A percentile compares a stretch with the other conserved stretches of the same genome.
These are phyloP conservation scores for Quillaja saponaria DNA, from an alignment of 306 rosid genomes.

Conservation along the genomic window DNA sequence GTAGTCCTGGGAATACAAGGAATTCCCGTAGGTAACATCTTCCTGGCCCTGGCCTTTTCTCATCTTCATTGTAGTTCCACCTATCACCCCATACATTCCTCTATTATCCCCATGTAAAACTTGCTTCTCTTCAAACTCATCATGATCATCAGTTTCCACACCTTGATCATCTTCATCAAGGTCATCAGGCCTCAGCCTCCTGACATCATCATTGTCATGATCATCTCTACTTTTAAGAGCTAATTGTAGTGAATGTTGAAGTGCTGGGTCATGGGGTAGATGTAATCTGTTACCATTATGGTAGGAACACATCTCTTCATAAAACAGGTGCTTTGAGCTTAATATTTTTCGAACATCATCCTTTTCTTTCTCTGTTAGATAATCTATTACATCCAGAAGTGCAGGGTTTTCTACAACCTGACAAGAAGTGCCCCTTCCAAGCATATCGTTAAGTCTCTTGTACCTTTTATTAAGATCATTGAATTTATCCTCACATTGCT, in stretches of 20 bases:
- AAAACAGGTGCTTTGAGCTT: constrained; percentile 84
- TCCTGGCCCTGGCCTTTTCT: constrained; percentile 51
- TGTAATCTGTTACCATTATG: constrained; percentile 83
- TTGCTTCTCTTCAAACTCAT: constrained; percentile 64
- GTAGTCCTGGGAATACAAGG: constrained; percentile 51
- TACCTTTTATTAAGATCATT: constrained; percentile 93
- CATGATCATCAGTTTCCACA: constrained; percentile 65
- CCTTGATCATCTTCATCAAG: constrained; percentile 72
- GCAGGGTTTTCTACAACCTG: constrained; percentile 85
- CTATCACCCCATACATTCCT: constrained; percentile 43
- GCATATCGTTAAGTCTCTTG: constrained; percentile 80
- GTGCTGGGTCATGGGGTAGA: constrained; percentile 81
- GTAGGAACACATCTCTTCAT: constrained; percentile 94
- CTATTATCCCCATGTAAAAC: constrained; percentile 52
- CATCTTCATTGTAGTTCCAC: constrained; percentile 56
- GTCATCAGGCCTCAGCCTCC: constrained; percentile 67
- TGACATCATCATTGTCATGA: constrained; percentile 57
- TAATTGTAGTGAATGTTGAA: constrained; percentile 78
- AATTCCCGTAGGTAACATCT: constrained; percentile 45
- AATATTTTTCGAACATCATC: constrained; percentile 77
- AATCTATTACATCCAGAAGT: constrained; percentile 66
- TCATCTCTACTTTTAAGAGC: constrained; percentile 75
- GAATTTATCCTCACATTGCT: constrained; percentile 95
- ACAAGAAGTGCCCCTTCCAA: constrained; percentile 92
- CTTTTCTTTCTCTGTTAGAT: constrained; percentile 77